These are phyloP conservation scores for Dioscorea zingiberensis DNA, from an alignment of 106 monocot species.

Conservation along the genomic window DNA sequence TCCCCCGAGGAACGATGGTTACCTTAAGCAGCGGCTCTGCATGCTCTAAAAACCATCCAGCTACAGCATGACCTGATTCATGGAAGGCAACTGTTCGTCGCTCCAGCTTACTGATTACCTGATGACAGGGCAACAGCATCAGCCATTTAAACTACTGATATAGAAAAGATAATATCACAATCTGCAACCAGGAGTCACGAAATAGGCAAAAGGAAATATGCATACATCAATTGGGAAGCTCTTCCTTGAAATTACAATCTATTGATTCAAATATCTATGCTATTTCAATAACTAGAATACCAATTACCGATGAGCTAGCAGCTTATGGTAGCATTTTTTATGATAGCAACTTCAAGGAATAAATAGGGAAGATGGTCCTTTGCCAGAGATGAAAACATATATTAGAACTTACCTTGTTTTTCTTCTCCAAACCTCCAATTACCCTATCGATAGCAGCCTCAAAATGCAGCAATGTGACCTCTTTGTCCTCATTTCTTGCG, in stretches of 20 bases:
- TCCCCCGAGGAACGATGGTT: conserved; percentile 87
- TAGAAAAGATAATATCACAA: too few relatives aligned
- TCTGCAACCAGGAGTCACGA: too few relatives aligned
- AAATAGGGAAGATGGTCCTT: too few relatives aligned
- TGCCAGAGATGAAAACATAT: background rate
- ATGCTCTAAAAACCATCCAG: conserved; percentile 92
- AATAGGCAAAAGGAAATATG: too few relatives aligned
- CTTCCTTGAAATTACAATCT: too few relatives aligned
- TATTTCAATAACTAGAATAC: too few relatives aligned
- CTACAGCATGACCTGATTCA: conserved; percentile 90
- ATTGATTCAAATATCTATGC: too few relatives aligned
- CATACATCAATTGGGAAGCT: too few relatives aligned
- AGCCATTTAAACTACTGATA: background rate
- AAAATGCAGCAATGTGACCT: conserved; percentile 13
- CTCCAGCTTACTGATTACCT: conserved; percentile 91
- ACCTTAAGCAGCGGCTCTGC: conserved; percentile 91
- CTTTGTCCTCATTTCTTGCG: conserved; percentile 6
- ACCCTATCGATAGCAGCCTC: conserved; percentile 17
- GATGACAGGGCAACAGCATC: background rate
- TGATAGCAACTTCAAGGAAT: too few relatives aligned
- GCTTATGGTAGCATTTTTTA: too few relatives aligned
- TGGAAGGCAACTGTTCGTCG: conserved; percentile 82
- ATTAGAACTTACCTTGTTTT: conserved; percentile 12
- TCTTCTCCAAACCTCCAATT: conserved; percentile 23
- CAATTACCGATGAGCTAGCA: too few relatives aligned